Evolutionary conservation across 2,329 filamentous ascomycete genomes (phyloP).

Genomic region (Paecilomyces sp.): DNA sequence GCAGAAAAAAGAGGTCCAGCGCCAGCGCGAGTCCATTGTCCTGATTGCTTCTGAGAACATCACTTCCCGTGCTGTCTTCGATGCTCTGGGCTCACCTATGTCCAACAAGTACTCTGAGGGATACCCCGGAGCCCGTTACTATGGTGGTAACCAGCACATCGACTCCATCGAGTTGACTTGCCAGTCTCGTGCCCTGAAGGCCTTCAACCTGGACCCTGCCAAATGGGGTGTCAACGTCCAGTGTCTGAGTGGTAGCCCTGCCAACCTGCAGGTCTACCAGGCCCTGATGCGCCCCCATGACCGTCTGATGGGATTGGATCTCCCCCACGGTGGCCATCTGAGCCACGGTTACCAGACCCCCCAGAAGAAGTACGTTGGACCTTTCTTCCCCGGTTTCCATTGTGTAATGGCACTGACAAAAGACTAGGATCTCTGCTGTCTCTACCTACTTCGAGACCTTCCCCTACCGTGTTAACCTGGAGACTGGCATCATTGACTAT

Average conservation of each 20-base stretch:
- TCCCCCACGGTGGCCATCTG: conserved; percentile 92
- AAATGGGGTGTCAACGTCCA: conserved; percentile 99
- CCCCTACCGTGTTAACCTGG: conserved; percentile 84
- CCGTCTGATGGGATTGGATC: conserved; percentile 90
- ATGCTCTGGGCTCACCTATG: conserved; percentile 90
- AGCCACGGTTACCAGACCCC: conserved; percentile 97
- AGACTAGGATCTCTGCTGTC: conserved; percentile 76
- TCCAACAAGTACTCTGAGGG: conserved; percentile 99
- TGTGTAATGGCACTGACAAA: neutral
- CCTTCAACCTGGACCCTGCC: conserved; percentile 75
- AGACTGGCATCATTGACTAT: conserved; percentile 93
- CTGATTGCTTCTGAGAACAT: conserved; percentile 99
- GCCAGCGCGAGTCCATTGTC: conserved; percentile 96
- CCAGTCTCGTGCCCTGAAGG: conserved; percentile 85
- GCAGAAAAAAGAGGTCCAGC: conserved; percentile 86
- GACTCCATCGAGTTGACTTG: conserved; percentile 93
- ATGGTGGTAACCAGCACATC: conserved; percentile 98
- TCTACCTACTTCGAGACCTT: conserved; percentile 99
- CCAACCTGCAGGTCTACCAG: conserved; percentile 97
- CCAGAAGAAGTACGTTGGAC: conserved; percentile 61
- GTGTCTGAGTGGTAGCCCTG: conserved; percentile 83
- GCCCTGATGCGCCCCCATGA: conserved; percentile 89
- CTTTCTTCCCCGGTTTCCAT: neutral
- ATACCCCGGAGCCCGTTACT: conserved; percentile 96
- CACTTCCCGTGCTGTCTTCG: conserved; percentile 95